phyloP scores from a whole-genome alignment of 106 monocot genomes.

The Dactylorhiza incarnata region DNA sequence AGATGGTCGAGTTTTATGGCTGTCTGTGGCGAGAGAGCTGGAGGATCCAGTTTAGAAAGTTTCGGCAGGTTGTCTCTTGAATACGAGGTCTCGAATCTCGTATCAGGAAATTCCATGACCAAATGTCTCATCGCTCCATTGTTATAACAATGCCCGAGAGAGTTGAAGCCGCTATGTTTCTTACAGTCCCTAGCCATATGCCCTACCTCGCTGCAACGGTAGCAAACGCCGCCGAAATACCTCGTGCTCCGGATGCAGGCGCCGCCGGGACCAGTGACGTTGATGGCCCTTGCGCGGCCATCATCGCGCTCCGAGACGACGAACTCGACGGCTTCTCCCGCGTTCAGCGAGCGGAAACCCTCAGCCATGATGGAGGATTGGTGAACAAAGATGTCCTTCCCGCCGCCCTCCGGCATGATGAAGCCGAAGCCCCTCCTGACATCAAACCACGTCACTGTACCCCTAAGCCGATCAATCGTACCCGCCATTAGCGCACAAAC shows the following conservation, averaged over 20 bases:
- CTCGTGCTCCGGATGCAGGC: slow-evolving; percentile 9
- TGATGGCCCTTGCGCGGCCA: slow-evolving; percentile 31
- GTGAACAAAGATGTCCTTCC: slow-evolving; percentile 30
- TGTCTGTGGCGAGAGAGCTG: background rate
- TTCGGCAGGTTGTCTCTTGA: background rate
- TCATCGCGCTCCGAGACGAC: slow-evolving; percentile 16
- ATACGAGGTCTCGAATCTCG: background rate
- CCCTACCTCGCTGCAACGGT: slow-evolving; percentile 21
- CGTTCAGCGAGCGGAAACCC: slow-evolving; percentile 19
- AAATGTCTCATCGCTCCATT: slow-evolving; percentile 27
- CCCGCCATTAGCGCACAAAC: background rate
- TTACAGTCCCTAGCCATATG: slow-evolving; percentile 16
- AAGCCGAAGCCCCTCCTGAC: slow-evolving; percentile 28
- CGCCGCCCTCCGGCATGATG: slow-evolving; percentile 24
- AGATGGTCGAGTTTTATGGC: background rate
- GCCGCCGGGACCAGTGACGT: slow-evolving; percentile 9
- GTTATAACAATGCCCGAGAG: slow-evolving; percentile 23
- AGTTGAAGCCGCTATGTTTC: slow-evolving; percentile 8
- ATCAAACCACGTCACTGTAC: slow-evolving; percentile 32
- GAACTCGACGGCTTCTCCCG: slow-evolving; percentile 31
- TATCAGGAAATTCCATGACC: slow-evolving; percentile 15
- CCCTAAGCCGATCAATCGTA: background rate
- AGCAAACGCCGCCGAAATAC: slow-evolving; percentile 19
- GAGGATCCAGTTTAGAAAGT: background rate
- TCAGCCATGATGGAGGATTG: slow-evolving; percentile 16